Base-by-base conservation (phyloP, 257 asterid genomes). In the Penstemon barbatus region DNA sequence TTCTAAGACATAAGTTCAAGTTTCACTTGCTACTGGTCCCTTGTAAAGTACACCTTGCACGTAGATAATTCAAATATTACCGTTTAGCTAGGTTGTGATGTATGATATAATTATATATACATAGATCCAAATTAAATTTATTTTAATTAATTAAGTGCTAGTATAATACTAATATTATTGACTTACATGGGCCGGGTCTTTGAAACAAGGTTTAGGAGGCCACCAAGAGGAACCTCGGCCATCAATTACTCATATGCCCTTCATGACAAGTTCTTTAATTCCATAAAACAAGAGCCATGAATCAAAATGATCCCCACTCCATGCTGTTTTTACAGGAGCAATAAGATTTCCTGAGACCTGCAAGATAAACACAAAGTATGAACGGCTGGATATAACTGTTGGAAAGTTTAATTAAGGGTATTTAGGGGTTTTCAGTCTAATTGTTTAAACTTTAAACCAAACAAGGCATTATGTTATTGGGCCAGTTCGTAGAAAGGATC, bases 191-290 rank as follows among this genome's bases (percentile, higher is more conserved):
- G 74, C 71, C 2, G 80, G 84, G 42, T 82, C 83, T 42, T 82
- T 4, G 44, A 36, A 78, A 78, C 95, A 87, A 57, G 91, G 82
- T 0, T 10, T 43, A 4, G 45, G 1, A 3, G 87, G 78, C 91
- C 91, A 85, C 95, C 91, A 87, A 33, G 84, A 77, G 19, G 79
- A 69, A 10, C 95, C 95, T 58, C 45, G 80, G 15, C 85, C 91
- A 0, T 85, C 82, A 37, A 87, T 56, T 3, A 70, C 77, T 15
- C 89, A 89, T 63, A 54, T 77, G 1, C 95, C 95, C 51, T 66
- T 82, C 11, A 87, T 33, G 40, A 77, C 71, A 55, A 87, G 91
- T 13, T 86, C 86, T 8, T 69, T 66, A 13, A 87, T 63, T 36
- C 64, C 45, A 0, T 61, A 48, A 52, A 85, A 87, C 53, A 74